Evolutionary conservation across 1,284 basidiomycete genomes (phyloP), one percentile per base, ranked within the genome.

Genomic region (Tylopilus sp.): DNA sequence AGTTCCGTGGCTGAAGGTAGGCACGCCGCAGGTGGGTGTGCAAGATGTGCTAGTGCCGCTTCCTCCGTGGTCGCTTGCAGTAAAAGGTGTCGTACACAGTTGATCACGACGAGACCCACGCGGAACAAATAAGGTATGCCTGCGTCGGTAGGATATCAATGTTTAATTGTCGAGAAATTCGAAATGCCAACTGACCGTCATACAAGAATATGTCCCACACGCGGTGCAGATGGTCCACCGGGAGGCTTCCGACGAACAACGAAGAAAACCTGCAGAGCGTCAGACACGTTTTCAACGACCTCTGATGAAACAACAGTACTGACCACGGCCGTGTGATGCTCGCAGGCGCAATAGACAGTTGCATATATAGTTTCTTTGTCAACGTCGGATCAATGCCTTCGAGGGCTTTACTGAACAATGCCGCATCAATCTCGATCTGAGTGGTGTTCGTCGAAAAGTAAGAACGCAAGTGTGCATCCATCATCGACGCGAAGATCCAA

Each of bases 191-290:
- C 78, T 58, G 70, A 95, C 94, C 95, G 81, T 97, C 95, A 64
- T 89, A 91, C 44, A 98, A 82, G 75, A 97, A 95, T 6, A 96
- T 80, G 75, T 98, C 96, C 91, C 95, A 95, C 6, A 96, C 86
- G 22, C 96, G 86, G 62, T 94, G 86, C 29, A 95, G 81, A 64
- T 92, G 92, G 3, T 92, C 89, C 59, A 86, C 84, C 0, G 96
- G 94, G n/a, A 98, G 84, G 5, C 87, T 86, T 12, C 91, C 89
- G 6, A 91, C 89, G 70, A 96, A 97, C 38, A 97, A 76, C 16
- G 87, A 86, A 1, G 86, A 85, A 68, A 93, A 91, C 91, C 91
- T 92, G 63, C 4, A 57, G 32, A 47, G 47, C 12, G 13, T 67
- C 29, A 70, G 59, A 60, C 49, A 59, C 33, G n/a, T 24, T 2